Conservation (phyloP, 805 yeast genomes). For the Hanseniaspora guilliermondii region DNA sequence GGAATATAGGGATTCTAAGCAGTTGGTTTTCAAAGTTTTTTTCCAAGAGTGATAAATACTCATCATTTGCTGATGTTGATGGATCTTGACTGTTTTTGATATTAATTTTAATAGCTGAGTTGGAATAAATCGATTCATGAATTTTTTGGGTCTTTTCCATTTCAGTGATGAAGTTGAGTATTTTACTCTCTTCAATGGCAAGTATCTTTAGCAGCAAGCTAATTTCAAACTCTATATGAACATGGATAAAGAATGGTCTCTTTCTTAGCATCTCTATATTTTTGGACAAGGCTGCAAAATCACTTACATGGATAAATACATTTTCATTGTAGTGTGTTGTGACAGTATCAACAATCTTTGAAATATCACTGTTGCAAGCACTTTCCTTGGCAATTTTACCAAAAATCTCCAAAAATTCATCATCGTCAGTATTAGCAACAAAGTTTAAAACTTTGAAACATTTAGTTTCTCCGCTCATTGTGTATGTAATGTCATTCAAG, state of each 20-base stretch:
- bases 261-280: conserved; percentile 33
- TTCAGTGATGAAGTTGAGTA: background rate
- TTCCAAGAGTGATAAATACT: too few species aligned
- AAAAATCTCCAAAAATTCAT: background rate
- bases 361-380: background rate
- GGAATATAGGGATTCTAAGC: conserved; percentile 9
- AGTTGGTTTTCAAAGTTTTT: background rate
- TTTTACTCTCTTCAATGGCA: conserved; percentile 12
- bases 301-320: conserved; percentile 44
- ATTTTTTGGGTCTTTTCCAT: conserved; percentile 23
- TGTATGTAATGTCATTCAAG: background rate
- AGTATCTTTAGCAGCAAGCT: conserved; percentile 28
- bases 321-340: conserved; percentile 55
- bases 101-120: background rate
- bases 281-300: conserved; percentile 31
- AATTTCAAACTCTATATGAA: conserved; percentile 64
- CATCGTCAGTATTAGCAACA: background rate
- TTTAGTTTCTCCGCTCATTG: background rate
- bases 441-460: background rate
- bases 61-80: too few species aligned
- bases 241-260: conserved; percentile 74
- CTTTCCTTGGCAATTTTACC: background rate
- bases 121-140: conserved; percentile 29
- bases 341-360: conserved; percentile 40
- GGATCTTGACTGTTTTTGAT: background rate